Conservation (phyloP, 1,284 basidiomycete genomes). For the Apiotrichum akiyoshidainum region DNA sequence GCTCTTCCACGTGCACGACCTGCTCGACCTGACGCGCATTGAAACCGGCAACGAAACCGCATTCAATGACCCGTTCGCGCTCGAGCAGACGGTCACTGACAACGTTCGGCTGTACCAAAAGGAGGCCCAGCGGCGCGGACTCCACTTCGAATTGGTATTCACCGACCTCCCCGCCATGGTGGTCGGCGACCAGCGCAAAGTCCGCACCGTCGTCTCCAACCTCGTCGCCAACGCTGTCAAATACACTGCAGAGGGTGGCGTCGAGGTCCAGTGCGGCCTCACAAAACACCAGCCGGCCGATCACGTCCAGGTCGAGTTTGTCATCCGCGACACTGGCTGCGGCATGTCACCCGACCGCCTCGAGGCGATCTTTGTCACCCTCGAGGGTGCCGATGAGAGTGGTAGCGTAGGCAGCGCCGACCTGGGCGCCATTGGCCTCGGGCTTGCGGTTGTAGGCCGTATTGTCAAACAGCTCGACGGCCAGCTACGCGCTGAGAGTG, state of each 20-base stretch:
- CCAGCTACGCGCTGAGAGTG: conserved; percentile 74
- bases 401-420: conserved; percentile 28
- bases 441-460: conserved; percentile 75
- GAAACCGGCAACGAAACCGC: conserved; percentile 76
- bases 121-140: conserved; percentile 66
- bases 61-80: conserved; percentile 77
- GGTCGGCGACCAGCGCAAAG: conserved; percentile 69
- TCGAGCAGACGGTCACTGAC: conserved; percentile 65
- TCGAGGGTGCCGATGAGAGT: conserved; percentile 73
- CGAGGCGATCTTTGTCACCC: conserved; percentile 78
- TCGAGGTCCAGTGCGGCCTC: conserved; percentile 60
- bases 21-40: conserved; percentile 76
- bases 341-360: conserved; percentile 72
- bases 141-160: conserved; percentile 64
- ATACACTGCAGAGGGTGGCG: conserved; percentile 65
- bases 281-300: background rate
- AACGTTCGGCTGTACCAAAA: conserved; percentile 60
- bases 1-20: conserved; percentile 79
- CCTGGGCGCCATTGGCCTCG: conserved; percentile 56
- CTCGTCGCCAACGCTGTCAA: conserved; percentile 81
- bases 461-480: conserved; percentile 77
- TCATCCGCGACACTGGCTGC: conserved; percentile 72
- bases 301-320: conserved; percentile 61
- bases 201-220: conserved; percentile 77
- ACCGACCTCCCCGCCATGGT: conserved; percentile 60